Evolutionary conservation across 169 alveolate genomes (phyloP), one percentile per base, ranked within the genome.

Genomic region (Miamiensis avidus): DNA sequence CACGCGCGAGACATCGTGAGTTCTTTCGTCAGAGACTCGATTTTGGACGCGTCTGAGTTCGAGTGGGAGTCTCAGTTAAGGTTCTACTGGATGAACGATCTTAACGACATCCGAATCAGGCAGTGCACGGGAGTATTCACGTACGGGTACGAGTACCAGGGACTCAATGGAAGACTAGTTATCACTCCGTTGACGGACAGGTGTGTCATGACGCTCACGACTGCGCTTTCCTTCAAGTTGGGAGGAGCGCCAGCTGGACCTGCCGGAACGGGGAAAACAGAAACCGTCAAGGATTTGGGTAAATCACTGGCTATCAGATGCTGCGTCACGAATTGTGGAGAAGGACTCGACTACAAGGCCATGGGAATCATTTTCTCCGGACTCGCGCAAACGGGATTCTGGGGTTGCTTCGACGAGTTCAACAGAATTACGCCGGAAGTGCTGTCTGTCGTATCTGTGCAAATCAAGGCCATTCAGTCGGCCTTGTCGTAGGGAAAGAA

Each of bases 211-310:
- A 95, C 98, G 4, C 65, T 95, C 25, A 95, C 98, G 1, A 93
- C 97, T 34, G 98, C 98, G 1, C 87, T 95, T 6, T 93, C 96
- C 27, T 92, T 93, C 78, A 81, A 86, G 65, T 75, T 95, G 49
- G 97, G 98, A 73, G 94, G 96, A 29, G 96, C 97, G 32, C 98
- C 98, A 31, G 98, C 97, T 26, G 98, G 97, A 15, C 98, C 98
- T 20, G 97, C 98, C 4, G 97, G 98, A 74, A 96, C 98, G 31
- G 98, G 98, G 31, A 95, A 95, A 81, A 94, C 98, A 15, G 98
- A 96, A 89, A 94, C 98, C 16, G 97, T 94, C 0, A 96, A 96
- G 87, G 98, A 96, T 94, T 88, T 96, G 32, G 97, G 97, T 31
- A 96, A 94, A 88, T 89, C 95, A 31, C 85, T 94, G 73, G 97